A percentile compares a stretch with the other conserved stretches of the same genome.
Conservation (phyloP, 2,329 filamentous ascomycete species). For the Pseudogymnoascus sp. region DNA sequence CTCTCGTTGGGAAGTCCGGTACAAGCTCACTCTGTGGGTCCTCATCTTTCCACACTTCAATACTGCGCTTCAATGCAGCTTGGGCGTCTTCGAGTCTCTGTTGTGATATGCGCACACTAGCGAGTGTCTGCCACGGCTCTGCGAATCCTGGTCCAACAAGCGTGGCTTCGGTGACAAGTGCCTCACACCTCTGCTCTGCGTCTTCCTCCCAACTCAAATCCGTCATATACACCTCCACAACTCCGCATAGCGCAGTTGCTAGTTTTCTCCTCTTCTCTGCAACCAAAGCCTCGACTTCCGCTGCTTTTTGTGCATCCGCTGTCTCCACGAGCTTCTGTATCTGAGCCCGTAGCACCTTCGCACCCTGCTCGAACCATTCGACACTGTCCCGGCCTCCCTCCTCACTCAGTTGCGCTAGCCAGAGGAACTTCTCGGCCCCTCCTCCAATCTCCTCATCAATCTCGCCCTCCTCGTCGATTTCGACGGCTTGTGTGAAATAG, state of each 20-base stretch:
- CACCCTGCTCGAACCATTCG: conserved; percentile 62
- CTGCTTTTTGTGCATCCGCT: conserved; percentile 29
- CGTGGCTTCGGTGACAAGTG: conserved; percentile 82
- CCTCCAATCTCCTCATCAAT: conserved; percentile 65
- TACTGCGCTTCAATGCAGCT: conserved; percentile 68
- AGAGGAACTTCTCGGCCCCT: conserved; percentile 88
- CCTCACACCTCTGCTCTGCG: conserved; percentile 81
- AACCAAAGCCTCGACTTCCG: conserved; percentile 34
- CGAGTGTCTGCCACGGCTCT: conserved; percentile 91
- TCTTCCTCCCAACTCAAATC: conserved; percentile 90
- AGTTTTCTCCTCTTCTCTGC: conserved; percentile 74
- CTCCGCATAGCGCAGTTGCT: conserved; percentile 84
- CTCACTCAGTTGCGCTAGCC: conserved; percentile 82
- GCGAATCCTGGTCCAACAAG: conserved; percentile 72
- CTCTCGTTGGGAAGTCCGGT: conserved; percentile 78
- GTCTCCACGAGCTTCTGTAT: conserved; percentile 55
- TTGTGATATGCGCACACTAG: conserved; percentile 90
- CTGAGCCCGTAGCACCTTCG: conserved; percentile 61
- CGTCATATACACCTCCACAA: conserved; percentile 98
- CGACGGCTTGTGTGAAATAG: conserved; percentile 65
- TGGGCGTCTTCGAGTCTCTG: conserved; percentile 68
- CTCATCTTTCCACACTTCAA: conserved; percentile 76
- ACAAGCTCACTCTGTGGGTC: conserved; percentile 63
- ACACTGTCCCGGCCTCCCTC: conserved; percentile 60
- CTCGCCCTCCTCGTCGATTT: conserved; percentile 67